These are phyloP conservation scores for Ottelia alismoides DNA, from an alignment of 106 monocot genomes.

Conservation along the genomic window DNA sequence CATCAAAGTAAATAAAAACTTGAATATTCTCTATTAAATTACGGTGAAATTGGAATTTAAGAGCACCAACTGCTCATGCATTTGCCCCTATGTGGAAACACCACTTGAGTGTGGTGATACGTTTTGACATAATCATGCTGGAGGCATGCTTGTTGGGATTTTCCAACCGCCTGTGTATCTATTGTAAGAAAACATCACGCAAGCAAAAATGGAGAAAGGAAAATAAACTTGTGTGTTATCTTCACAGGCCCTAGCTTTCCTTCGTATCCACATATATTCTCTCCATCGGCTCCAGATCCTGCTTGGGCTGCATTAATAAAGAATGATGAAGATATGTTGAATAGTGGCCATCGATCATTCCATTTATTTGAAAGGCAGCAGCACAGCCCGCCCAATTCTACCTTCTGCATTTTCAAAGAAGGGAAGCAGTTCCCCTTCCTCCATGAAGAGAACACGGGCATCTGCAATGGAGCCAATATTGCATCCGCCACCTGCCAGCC, in stretches of 20 bases:
- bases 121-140: too few species aligned
- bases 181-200: too few species aligned
- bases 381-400: not conserved
- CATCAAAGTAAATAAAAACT: too few species aligned
- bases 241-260: slow-evolving; percentile 25
- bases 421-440: slow-evolving; percentile 34
- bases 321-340: slow-evolving; percentile 13
- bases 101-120: too few species aligned
- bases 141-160: too few species aligned
- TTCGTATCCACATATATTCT: slow-evolving; percentile 29
- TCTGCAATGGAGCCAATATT: slow-evolving; percentile 1
- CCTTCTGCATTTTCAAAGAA: slow-evolving; percentile 14
- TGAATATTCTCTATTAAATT: too few species aligned
- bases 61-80: too few species aligned
- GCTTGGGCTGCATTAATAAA: slow-evolving; percentile 17
- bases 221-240: too few species aligned
- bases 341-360: slow-evolving; percentile 1
- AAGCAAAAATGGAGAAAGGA: too few species aligned
- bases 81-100: too few species aligned
- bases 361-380: slow-evolving; percentile 19
- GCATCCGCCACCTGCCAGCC: slow-evolving; percentile 13
- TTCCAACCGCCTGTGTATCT: too few species aligned
- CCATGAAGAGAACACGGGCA: slow-evolving; percentile 4
- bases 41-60: too few species aligned
- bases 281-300: slow-evolving; percentile 12